phyloP scores from a whole-genome alignment of 2,329 filamentous ascomycete species.

The Arthrobotrys sinensis region DNA sequence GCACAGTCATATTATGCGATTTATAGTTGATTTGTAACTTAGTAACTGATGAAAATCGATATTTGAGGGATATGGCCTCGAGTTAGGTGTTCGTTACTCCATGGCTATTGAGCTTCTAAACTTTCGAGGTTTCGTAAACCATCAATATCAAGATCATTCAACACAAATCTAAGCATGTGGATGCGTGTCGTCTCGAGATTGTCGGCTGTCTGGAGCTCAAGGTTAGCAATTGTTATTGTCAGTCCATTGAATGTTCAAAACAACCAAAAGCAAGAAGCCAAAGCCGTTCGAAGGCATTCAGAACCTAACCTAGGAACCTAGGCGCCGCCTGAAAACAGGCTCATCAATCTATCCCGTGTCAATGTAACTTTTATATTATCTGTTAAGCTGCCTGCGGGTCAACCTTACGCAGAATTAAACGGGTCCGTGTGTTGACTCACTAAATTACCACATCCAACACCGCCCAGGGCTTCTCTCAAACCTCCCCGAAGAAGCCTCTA shows the following conservation, averaged over 20 bases:
- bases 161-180: no score
- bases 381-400: constrained; percentile 8
- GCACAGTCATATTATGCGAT: neutral
- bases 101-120: no score
- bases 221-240: no score
- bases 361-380: neutral
- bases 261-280: neutral
- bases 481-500: constrained; percentile 2
- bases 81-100: no score
- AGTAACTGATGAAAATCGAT: no score
- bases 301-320: neutral
- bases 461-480: neutral
- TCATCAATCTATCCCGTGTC: constrained; percentile 6
- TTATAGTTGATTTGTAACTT: no score
- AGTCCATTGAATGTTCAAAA: no score
- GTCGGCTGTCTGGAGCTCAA: no score
- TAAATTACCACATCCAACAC: constrained; percentile 26
- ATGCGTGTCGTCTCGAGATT: no score
- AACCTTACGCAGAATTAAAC: constrained; percentile 12
- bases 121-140: no score
- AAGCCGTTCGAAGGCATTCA: neutral
- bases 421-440: constrained; percentile 28
- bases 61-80: no score
- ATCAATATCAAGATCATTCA: no score
- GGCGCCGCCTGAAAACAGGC: constrained; percentile 27